Conservation (phyloP, 2,329 filamentous ascomycete species). For the Pseudonectria foliicola region DNA sequence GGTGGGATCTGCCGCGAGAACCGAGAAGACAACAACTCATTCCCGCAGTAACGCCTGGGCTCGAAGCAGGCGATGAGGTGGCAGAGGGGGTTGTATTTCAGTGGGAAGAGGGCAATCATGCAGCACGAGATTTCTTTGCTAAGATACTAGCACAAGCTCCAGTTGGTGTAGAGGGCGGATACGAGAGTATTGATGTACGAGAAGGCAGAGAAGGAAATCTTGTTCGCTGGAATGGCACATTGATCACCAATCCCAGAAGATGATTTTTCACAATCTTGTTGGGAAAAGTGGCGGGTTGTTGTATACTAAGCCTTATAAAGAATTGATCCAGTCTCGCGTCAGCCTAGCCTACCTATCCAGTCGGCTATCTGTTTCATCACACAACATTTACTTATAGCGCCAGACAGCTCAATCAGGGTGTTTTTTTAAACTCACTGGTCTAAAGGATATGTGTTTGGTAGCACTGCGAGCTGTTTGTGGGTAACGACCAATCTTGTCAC, state of each 20-base stretch:
- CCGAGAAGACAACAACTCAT: constrained; percentile 8
- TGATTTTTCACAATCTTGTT: too few relatives aligned
- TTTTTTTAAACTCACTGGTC: too few relatives aligned
- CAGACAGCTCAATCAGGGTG: too few relatives aligned
- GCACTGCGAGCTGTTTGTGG: too few relatives aligned
- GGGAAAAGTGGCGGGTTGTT: too few relatives aligned
- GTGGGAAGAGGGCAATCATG: constrained; percentile 10
- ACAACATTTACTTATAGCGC: too few relatives aligned
- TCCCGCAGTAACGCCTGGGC: constrained; percentile 1
- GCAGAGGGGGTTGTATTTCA: constrained; percentile 9
- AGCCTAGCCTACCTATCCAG: too few relatives aligned
- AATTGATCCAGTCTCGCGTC: too few relatives aligned
- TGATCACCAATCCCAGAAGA: constrained; percentile 2
- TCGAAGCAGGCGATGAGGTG: constrained; percentile 9
- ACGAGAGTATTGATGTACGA: constrained; percentile 10
- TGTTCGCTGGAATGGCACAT: constrained; percentile 5
- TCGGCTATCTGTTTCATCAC: too few relatives aligned
- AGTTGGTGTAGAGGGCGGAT: constrained; percentile 5
- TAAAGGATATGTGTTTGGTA: too few relatives aligned
- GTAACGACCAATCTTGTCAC: too few relatives aligned
- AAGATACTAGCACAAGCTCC: constrained; percentile 11
- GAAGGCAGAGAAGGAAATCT: constrained; percentile 9
- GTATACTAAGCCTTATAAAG: too few relatives aligned
- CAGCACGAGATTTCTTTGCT: constrained; percentile 7
- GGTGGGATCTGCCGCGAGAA: constrained; percentile 13